Conservation (phyloP, 2,329 filamentous ascomycete genomes). For the Ceratocystis colombiana region DNA sequence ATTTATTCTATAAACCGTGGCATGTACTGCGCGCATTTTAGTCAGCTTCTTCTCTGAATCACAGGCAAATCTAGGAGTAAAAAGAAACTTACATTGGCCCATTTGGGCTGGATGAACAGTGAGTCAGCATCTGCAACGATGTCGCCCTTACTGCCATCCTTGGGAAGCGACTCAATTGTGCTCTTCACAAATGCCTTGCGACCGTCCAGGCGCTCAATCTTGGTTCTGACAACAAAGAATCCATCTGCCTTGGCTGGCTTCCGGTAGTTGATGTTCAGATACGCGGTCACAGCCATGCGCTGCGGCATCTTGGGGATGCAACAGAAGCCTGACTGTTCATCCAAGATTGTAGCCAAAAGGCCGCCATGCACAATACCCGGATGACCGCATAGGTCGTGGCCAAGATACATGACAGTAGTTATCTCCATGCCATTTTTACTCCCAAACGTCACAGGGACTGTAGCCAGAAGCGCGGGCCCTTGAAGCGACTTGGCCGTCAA, state of each 20-base stretch:
- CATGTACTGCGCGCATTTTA: conserved; percentile 27
- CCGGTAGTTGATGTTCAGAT: conserved; percentile 72
- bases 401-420: conserved; percentile 61
- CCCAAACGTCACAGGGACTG: conserved; percentile 70
- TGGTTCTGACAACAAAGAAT: conserved; percentile 67
- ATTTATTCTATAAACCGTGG: conserved; percentile 25
- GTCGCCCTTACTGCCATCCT: conserved; percentile 49
- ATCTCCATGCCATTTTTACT: conserved; percentile 60
- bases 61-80: background rate
- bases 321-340: conserved; percentile 79
- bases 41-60: conserved; percentile 10
- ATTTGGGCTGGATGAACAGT: conserved; percentile 78
- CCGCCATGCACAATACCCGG: conserved; percentile 87
- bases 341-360: conserved; percentile 76
- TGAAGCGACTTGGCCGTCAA: conserved; percentile 72
- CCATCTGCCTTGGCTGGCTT: conserved; percentile 64
- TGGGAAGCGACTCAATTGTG: conserved; percentile 65
- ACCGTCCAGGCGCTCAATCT: conserved; percentile 76
- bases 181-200: conserved; percentile 92
- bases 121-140: conserved; percentile 74
- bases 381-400: conserved; percentile 73
- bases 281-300: conserved; percentile 77
- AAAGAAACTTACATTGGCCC: conserved; percentile 56
- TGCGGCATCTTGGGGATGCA: conserved; percentile 83
- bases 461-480: conserved; percentile 63